These are phyloP conservation scores for Mortierella sp. DNA, from an alignment of 371 early-diverging fungal genomes.

Conservation along the genomic window DNA sequence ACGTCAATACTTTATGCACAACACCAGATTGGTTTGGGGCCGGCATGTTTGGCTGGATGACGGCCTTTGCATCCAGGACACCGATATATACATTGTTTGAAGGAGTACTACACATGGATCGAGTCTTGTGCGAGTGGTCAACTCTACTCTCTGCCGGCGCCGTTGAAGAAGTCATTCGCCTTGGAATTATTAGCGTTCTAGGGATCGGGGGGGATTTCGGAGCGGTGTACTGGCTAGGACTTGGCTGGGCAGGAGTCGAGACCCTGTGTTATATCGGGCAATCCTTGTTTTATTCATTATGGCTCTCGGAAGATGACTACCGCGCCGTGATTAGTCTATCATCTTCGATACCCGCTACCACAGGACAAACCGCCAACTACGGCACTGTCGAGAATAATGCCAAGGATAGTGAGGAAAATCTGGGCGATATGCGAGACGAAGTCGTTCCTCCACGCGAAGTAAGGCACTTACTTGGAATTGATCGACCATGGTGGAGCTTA, in stretches of 20 bases:
- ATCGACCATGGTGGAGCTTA: conserved; percentile 58
- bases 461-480: conserved; percentile 46
- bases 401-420: background rate
- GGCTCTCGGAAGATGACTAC: conserved; percentile 32
- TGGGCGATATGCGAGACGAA: background rate
- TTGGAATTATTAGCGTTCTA: conserved; percentile 4
- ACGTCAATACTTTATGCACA: background rate
- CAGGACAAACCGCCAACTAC: background rate
- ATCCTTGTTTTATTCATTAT: conserved; percentile 26
- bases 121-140: conserved; percentile 26
- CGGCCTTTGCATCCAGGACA: conserved; percentile 40
- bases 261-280: conserved; percentile 52
- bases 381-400: background rate
- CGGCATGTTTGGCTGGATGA: conserved; percentile 48
- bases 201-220: conserved; percentile 25
- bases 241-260: conserved; percentile 54
- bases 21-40: conserved; percentile 28
- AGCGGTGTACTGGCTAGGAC: conserved; percentile 47
- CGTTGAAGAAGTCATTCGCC: conserved; percentile 24
- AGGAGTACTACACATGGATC: conserved; percentile 12
- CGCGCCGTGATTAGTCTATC: conserved; percentile 9
- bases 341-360: background rate
- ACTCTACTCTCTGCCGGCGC: conserved; percentile 29
- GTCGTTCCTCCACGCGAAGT: conserved; percentile 22
- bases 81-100: conserved; percentile 41